Evolutionary conservation across 2,329 filamentous ascomycete genomes (phyloP).

Genomic region (Acrocalymma vagum): DNA sequence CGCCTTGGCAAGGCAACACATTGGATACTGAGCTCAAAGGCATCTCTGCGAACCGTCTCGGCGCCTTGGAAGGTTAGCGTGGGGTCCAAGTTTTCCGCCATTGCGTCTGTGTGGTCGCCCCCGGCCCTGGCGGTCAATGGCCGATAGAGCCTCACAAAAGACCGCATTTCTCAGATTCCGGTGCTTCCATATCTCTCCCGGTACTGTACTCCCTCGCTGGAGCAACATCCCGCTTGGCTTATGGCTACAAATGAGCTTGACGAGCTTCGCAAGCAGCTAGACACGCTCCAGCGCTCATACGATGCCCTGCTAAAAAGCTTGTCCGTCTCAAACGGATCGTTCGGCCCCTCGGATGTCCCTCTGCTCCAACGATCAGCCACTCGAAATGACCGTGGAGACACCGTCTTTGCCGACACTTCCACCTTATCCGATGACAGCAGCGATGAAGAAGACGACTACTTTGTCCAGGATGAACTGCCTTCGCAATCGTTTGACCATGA

Average conservation of each 20-base stretch:
- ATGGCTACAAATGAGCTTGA: conserved; percentile 40
- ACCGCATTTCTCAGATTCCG: too few species aligned
- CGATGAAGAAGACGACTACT: conserved; percentile 46
- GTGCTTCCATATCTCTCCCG: too few species aligned
- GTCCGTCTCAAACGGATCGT: conserved; percentile 35
- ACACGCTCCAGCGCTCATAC: conserved; percentile 42
- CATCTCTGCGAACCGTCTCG: too few species aligned
- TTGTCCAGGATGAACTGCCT: conserved; percentile 51
- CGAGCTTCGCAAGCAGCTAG: conserved; percentile 40
- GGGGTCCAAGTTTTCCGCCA: conserved; percentile 21
- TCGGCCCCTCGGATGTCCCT: conserved; percentile 31
- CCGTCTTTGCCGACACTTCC: conserved; percentile 42
- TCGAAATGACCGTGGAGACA: conserved; percentile 27
- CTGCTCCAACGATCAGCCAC: conserved; percentile 30
- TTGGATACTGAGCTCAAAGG: too few species aligned
- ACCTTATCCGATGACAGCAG: conserved; percentile 45
- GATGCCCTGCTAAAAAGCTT: conserved; percentile 39
- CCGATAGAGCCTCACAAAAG: not conserved
- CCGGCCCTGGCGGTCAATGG: too few species aligned
- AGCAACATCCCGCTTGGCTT: conserved; percentile 11
- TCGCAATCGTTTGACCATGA: conserved; percentile 53
- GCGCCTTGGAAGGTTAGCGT: conserved; percentile 25
- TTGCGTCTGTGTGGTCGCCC: too few species aligned
- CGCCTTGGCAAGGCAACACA: conserved; percentile 21
- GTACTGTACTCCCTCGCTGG: too few species aligned